Percentiles rank a stretch among this genome's conserved stretches.
Conservation (phyloP, 1,139 yeast species). For the Meyerozyma athensensis region DNA sequence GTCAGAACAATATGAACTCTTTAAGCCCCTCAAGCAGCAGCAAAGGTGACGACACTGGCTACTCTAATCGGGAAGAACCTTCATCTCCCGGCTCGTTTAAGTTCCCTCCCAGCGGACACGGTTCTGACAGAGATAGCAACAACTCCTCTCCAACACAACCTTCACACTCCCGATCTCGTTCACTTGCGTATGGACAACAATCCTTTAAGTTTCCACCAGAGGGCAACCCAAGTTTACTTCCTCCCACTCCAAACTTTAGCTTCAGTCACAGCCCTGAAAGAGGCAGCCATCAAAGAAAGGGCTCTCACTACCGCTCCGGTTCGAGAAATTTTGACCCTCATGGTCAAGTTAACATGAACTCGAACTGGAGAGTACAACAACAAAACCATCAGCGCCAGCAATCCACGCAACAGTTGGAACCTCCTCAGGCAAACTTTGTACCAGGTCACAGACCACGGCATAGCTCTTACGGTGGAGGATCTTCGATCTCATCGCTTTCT, state of each 20-base stretch:
- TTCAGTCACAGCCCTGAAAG: slow-evolving; percentile 40
- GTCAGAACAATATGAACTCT: slow-evolving; percentile 48
- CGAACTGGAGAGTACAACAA: slow-evolving; percentile 60
- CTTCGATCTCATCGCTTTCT: slow-evolving; percentile 58
- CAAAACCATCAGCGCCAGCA: slow-evolving; percentile 21
- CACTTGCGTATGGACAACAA: slow-evolving; percentile 44
- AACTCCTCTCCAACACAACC: slow-evolving; percentile 6
- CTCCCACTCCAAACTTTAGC: slow-evolving; percentile 45
- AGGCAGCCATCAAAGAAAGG: slow-evolving; percentile 23
- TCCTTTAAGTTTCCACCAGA: slow-evolving; percentile 43
- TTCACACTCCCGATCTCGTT: slow-evolving; percentile 29
- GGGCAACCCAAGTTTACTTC: slow-evolving; percentile 25
- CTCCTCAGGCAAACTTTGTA: slow-evolving; percentile 49
- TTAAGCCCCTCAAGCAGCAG: slow-evolving; percentile 31
- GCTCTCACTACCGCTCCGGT: slow-evolving; percentile 50
- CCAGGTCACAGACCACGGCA: slow-evolving; percentile 79
- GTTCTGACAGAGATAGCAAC: slow-evolving; percentile 3
- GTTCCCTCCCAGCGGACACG: slow-evolving; percentile 34
- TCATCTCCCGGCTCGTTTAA: slow-evolving; percentile 16
- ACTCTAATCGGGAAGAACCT: slow-evolving; percentile 6
- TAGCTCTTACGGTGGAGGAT: slow-evolving; percentile 56
- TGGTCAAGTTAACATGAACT: slow-evolving; percentile 40
- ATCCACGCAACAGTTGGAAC: slow-evolving; percentile 36
- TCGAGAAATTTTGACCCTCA: slow-evolving; percentile 54
- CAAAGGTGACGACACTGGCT: slow-evolving; percentile 6